Evolutionary conservation across 352 stramenopile genomes (phyloP).

Genomic region (Phytopythium litorale): DNA sequence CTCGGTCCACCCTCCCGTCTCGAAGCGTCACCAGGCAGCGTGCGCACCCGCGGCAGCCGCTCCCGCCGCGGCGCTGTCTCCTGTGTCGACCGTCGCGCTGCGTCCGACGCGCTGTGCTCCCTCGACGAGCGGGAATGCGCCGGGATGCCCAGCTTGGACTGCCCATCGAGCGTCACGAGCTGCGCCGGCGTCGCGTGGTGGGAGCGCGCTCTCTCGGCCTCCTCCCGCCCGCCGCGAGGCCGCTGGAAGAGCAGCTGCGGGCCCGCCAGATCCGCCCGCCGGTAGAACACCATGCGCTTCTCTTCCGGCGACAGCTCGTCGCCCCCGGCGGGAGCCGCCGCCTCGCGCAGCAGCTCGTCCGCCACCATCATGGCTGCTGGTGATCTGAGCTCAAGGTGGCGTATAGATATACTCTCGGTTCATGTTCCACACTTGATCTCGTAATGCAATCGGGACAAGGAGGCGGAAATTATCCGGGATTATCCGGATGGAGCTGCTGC

Average conservation of each 20-base stretch:
- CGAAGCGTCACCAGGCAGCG: background rate
- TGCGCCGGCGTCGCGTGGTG: conserved; percentile 32
- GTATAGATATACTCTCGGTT: background rate
- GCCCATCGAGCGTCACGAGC: conserved; percentile 40
- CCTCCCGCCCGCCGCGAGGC: conserved; percentile 2
- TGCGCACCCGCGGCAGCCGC: conserved; percentile 1
- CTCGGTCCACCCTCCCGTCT: background rate
- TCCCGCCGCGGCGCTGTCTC: background rate
- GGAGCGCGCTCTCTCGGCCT: background rate
- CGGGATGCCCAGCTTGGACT: conserved; percentile 37
- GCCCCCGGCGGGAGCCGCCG: background rate
- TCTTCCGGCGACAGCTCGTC: conserved; percentile 11
- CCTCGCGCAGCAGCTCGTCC: conserved; percentile 19
- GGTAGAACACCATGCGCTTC: conserved; percentile 40
- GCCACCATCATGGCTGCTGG: conserved; percentile 14
- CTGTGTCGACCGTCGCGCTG: background rate
- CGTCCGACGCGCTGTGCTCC: background rate
- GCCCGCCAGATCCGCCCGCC: conserved; percentile 37
- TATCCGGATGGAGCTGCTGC: background rate
- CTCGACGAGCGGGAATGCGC: conserved; percentile 2
- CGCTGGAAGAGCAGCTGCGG: conserved; percentile 39
- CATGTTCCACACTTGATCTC: background rate
- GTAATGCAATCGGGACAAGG: background rate
- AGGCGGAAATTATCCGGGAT: background rate
- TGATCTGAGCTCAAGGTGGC: background rate